Conservation (phyloP, 1,284 basidiomycete genomes). For the Ustilago nuda region DNA sequence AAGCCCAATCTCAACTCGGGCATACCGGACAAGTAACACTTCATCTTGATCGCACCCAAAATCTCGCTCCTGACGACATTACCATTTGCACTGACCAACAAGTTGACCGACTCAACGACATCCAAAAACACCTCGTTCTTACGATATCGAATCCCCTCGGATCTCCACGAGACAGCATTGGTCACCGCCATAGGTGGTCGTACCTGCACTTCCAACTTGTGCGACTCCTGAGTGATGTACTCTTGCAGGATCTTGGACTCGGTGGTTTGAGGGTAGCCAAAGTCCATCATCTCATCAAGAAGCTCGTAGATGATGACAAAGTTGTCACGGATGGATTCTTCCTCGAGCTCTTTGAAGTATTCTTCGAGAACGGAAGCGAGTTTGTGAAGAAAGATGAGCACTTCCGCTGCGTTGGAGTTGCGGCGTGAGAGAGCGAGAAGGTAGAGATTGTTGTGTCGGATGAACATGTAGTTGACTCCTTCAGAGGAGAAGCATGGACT, state of each 20-base stretch:
- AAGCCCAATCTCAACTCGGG: conserved; percentile 93
- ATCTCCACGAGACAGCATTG: conserved; percentile 98
- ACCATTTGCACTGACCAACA: conserved; percentile 95
- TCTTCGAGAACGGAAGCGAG: conserved; percentile 83
- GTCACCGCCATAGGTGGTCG: conserved; percentile 97
- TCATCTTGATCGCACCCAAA: conserved; percentile 98
- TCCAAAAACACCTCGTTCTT: conserved; percentile 99
- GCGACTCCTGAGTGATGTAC: conserved; percentile 99
- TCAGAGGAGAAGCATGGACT: conserved; percentile 88
- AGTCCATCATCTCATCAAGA: conserved; percentile 99
- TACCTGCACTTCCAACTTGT: conserved; percentile 97
- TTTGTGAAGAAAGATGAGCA: conserved; percentile 95
- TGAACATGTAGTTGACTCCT: conserved; percentile 93
- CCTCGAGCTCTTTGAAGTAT: conserved; percentile 99
- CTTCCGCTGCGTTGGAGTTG: conserved; percentile 95
- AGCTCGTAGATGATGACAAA: conserved; percentile 95
- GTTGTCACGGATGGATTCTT: conserved; percentile 98
- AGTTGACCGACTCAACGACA: conserved; percentile 96
- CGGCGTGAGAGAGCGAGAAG: conserved; percentile 93
- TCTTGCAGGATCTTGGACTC: conserved; percentile 99
- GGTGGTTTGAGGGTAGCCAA: conserved; percentile 98
- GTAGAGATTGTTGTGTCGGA: conserved; percentile 96
- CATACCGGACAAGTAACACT: conserved; percentile 99
- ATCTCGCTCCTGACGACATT: conserved; percentile 98
- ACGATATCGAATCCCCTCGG: conserved; percentile 95